Conservation (phyloP, 2,329 filamentous ascomycete genomes). For the Passalora sequoiae region DNA sequence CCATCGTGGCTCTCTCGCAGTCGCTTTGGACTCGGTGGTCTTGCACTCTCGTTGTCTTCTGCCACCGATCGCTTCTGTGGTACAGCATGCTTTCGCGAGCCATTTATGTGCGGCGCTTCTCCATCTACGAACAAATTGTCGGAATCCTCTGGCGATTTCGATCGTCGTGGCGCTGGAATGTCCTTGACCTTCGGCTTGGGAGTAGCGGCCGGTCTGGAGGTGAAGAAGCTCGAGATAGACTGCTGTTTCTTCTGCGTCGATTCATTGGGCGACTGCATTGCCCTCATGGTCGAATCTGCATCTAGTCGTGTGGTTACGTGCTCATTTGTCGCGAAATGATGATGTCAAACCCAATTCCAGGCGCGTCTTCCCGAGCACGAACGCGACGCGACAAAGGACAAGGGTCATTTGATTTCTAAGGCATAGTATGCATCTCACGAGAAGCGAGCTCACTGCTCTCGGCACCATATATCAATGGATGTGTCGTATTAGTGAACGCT, state of each 20-base stretch:
- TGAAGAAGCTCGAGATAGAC: constrained; percentile 59
- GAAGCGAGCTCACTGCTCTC: too few species aligned
- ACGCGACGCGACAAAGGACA: too few species aligned
- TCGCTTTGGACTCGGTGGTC: constrained; percentile 18
- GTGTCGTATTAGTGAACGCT: too few species aligned
- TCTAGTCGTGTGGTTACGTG: too few species aligned
- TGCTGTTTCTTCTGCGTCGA: constrained; percentile 62
- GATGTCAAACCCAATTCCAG: too few species aligned
- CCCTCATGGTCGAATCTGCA: not conserved
- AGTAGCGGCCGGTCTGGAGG: constrained; percentile 24
- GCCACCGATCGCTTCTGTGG: constrained; percentile 20
- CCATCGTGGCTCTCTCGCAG: constrained; percentile 14
- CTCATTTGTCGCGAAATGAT: too few species aligned
- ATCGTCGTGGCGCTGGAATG: constrained; percentile 2
- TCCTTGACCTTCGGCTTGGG: constrained; percentile 19
- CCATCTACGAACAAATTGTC: constrained; percentile 28
- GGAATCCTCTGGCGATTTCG: constrained; percentile 3
- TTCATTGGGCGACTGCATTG: not conserved
- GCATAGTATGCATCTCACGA: too few species aligned
- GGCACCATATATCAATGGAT: too few species aligned
- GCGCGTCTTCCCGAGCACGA: too few species aligned
- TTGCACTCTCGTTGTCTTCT: constrained; percentile 13
- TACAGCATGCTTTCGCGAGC: constrained; percentile 2
- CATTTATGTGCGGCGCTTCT: not conserved
- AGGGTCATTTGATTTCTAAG: too few species aligned